Base-by-base conservation (phyloP, 768 basidiomycete genomes). In the Pilatotrama ljubarskyi region DNA sequence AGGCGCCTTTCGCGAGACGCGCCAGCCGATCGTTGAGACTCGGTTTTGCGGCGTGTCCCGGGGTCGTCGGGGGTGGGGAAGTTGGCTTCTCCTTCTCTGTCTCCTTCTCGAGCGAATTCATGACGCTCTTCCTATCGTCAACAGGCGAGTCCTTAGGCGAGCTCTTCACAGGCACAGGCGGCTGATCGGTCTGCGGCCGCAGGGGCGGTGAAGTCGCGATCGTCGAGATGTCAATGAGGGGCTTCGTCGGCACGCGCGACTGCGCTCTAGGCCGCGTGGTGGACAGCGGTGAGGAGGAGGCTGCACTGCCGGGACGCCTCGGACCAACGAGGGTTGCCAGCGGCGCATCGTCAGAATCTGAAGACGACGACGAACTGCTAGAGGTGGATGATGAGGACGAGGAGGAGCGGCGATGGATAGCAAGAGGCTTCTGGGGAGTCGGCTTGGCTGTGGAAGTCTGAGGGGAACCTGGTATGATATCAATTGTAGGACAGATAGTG, bases 221-320 rank as follows among this genome's bases (percentile, higher is more conserved):
- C 32, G 61, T 53, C 9, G 63, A 64, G 40, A 75, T 72, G 50
- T 75, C 80, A 35, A 82, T 78, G 20, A 81, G 72, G 1, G 80
- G 81, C 62, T 78, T 82, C 9, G 70, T 18, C n/a, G 74, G 76
- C 37, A 69, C 65, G n/a, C 76, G 72, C 40, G 59, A 61, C 6
- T 22, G 46, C 14, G 65, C 64, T 13, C 72, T 65, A 14, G 58
- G 46, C 18, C 52, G 49, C 43, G 57, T 36, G 52, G 57, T 24
- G 72, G 73, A 22, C 29, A 73, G 20, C 32, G 75, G 72, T 5
- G 63, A 62, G 10, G 69, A 69, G 24, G 80, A 80, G 11, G 75
- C 69, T 2, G 86, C 78, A 63, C 86, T 88, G 17, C 86, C 88
- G 15, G 90, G 88, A 36, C 90, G 80, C 48, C 77, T 80, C 11